Evolutionary conservation across 768 basidiomycete species (phyloP).

Genomic region (Rhodotorula graminis): DNA sequence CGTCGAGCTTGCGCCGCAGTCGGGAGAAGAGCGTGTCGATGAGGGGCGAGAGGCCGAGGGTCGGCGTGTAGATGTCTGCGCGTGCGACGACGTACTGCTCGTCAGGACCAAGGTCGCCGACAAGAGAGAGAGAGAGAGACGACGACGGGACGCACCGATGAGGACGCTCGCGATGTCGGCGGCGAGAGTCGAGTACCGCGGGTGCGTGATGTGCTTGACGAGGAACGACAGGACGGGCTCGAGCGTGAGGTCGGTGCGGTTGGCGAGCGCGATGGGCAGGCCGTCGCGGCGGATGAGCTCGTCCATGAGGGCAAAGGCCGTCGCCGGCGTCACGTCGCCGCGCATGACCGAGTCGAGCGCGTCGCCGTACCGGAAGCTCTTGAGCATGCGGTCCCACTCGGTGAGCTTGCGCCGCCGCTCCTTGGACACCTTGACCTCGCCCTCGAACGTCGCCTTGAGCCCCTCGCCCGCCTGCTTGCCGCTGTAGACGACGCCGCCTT

Average conservation of each 20-base stretch:
- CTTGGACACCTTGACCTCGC: conserved; percentile 74
- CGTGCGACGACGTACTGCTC: too few species aligned
- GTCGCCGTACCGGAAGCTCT: conserved; percentile 87
- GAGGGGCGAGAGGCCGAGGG: conserved; percentile 88
- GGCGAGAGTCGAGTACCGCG: conserved; percentile 85
- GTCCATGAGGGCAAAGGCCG: conserved; percentile 82
- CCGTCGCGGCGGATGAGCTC: conserved; percentile 91
- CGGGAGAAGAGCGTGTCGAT: conserved; percentile 80
- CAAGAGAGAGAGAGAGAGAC: not conserved
- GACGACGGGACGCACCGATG: conserved; percentile 59
- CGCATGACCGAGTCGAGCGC: conserved; percentile 86
- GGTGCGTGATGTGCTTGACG: conserved; percentile 76
- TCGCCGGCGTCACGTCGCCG: conserved; percentile 79
- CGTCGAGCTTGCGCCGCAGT: conserved; percentile 73
- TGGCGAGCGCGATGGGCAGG: conserved; percentile 73
- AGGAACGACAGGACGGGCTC: conserved; percentile 86
- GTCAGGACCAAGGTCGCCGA: too few species aligned
- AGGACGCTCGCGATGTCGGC: conserved; percentile 73
- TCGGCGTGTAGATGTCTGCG: conserved; percentile 81
- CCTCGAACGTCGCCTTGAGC: conserved; percentile 41
- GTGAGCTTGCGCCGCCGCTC: conserved; percentile 65
- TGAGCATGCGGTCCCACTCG: conserved; percentile 83
- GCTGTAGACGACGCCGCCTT: conserved; percentile 26
- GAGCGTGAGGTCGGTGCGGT: conserved; percentile 86
- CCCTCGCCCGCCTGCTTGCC: conserved; percentile 35